These are phyloP conservation scores for Blastomyces emzantsi DNA, from an alignment of 2,329 filamentous ascomycete species.

Conservation along the genomic window DNA sequence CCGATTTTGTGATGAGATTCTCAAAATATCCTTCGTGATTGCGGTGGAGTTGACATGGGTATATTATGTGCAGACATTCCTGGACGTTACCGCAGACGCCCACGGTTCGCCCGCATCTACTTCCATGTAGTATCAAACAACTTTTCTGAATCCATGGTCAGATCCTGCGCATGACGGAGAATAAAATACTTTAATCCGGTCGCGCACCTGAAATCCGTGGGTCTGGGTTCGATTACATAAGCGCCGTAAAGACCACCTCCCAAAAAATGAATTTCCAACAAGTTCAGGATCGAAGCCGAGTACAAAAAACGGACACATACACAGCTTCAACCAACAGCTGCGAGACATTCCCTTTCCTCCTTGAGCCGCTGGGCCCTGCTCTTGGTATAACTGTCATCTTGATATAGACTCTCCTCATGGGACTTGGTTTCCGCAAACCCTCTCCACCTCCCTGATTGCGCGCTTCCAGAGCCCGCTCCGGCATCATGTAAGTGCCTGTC, in stretches of 20 bases:
- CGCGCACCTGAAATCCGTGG: too few relatives aligned
- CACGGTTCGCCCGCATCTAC: too few relatives aligned
- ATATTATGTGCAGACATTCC: neutral
- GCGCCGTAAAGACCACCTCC: slow-evolving; percentile 3
- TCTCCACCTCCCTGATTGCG: slow-evolving; percentile 1
- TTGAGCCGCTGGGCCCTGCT: neutral
- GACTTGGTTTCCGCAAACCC: neutral
- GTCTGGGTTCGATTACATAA: neutral
- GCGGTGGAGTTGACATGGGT: neutral
- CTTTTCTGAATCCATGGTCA: too few relatives aligned
- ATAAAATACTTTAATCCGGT: neutral
- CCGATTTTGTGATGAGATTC: neutral
- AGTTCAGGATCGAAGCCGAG: neutral
- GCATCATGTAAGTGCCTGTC: slow-evolving; percentile 13
- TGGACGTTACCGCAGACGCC: too few relatives aligned
- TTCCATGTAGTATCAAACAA: neutral
- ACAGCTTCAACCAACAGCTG: slow-evolving; percentile 4
- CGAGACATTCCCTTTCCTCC: neutral
- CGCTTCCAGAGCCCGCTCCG: slow-evolving; percentile 2
- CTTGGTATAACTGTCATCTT: neutral
- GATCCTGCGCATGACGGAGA: neutral
- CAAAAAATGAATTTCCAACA: slow-evolving; percentile 6
- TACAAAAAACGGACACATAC: neutral
- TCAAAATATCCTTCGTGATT: neutral
- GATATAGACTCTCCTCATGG: slow-evolving; percentile 2